phyloP scores from a whole-genome alignment of 2,329 filamentous ascomycete species.

The Rhytidhysteron rufulum region DNA sequence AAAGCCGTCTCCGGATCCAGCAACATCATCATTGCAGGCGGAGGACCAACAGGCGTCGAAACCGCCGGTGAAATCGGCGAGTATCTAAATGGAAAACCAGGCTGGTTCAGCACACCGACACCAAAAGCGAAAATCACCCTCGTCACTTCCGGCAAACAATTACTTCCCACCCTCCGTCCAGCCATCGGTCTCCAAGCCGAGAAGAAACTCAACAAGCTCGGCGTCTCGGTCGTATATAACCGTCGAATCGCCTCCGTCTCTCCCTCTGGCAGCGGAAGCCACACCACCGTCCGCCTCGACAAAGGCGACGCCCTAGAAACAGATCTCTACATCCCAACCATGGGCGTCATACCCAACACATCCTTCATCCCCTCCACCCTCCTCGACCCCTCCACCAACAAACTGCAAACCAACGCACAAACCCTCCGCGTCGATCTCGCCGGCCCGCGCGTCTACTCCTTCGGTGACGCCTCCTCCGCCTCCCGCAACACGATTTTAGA shows the following conservation, averaged over 20 bases:
- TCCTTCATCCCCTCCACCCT: conserved; percentile 19
- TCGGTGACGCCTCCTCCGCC: conserved; percentile 33
- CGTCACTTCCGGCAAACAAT: conserved; percentile 18
- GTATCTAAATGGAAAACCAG: conserved; percentile 7
- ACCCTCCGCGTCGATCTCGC: conserved; percentile 19
- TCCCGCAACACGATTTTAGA: conserved; percentile 25
- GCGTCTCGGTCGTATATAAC: conserved; percentile 22
- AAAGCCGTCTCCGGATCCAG: conserved; percentile 18
- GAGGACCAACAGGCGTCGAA: conserved; percentile 33
- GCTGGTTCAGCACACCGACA: conserved; percentile 24
- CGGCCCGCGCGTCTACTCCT: conserved; percentile 22
- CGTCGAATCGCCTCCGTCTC: conserved; percentile 12
- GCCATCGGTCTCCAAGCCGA: conserved; percentile 21
- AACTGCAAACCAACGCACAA: conserved; percentile 18
- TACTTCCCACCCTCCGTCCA: conserved; percentile 21
- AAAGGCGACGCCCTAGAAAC: conserved; percentile 18
- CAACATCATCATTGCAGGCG: conserved; percentile 31
- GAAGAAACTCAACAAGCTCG: conserved; percentile 20
- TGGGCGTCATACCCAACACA: conserved; percentile 25
- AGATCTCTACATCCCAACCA: conserved; percentile 32
- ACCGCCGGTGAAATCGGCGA: conserved; percentile 33
- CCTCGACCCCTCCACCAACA: conserved; percentile 20
- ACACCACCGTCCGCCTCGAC: conserved; percentile 14
- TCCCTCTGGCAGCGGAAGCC: conserved; percentile 11
- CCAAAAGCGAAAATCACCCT: conserved; percentile 22